Evolutionary conservation across 2,329 filamentous ascomycete species (phyloP).

Genomic region (Penicillium verrucosum): DNA sequence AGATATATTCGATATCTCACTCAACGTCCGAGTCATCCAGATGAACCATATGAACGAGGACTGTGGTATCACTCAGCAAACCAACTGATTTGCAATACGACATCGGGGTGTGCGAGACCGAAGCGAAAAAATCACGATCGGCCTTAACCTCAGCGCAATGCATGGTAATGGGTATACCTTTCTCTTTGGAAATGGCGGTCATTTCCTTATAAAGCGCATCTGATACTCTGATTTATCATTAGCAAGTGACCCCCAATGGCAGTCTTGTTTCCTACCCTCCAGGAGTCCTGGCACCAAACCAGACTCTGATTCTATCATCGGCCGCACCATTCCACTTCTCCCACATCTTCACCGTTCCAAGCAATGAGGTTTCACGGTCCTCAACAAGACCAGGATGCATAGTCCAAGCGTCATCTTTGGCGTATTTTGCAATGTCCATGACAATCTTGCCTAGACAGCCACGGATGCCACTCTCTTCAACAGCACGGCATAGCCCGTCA

Average conservation of each 20-base stretch:
- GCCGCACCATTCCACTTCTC: slow-evolving; percentile 37
- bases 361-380: slow-evolving; percentile 38
- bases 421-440: slow-evolving; percentile 46
- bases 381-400: slow-evolving; percentile 46
- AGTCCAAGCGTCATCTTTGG: slow-evolving; percentile 41
- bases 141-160: too few species aligned
- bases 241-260: not conserved
- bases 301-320: slow-evolving; percentile 46
- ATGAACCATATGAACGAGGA: too few species aligned
- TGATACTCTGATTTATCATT: slow-evolving; percentile 24
- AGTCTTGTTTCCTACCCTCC: slow-evolving; percentile 36
- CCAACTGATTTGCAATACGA: too few species aligned
- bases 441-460: slow-evolving; percentile 47
- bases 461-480: slow-evolving; percentile 46
- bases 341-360: slow-evolving; percentile 41
- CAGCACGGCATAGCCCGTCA: slow-evolving; percentile 44
- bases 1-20: too few species aligned
- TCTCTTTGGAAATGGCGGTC: slow-evolving; percentile 39
- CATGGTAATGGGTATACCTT: slow-evolving; percentile 44
- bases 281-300: slow-evolving; percentile 49
- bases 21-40: too few species aligned
- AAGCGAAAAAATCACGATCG: too few species aligned
- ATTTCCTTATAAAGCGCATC: slow-evolving; percentile 41
- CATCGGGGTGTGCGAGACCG: too few species aligned
- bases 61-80: too few species aligned